These are phyloP conservation scores for Salix purpurea DNA, from an alignment of 345 rosid species.

Conservation along the genomic window DNA sequence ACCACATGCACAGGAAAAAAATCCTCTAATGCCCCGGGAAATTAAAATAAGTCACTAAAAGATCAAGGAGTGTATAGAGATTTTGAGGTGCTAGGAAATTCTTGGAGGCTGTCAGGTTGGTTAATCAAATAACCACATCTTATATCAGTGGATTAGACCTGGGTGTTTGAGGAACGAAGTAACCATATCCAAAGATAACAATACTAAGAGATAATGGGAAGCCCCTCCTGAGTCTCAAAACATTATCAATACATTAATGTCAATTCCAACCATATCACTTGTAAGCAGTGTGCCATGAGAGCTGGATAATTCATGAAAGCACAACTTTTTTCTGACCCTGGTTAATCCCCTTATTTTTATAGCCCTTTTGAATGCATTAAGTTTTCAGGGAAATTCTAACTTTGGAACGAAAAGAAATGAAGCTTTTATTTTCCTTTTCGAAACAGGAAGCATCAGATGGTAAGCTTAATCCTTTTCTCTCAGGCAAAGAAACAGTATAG, in stretches of 20 bases:
- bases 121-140: too few species aligned
- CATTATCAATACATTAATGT: background rate
- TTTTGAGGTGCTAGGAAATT: background rate
- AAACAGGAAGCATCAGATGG: background rate
- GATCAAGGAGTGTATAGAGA: background rate
- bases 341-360: background rate
- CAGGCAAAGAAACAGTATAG: conserved; percentile 3
- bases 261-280: background rate
- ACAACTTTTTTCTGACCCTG: background rate
- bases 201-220: background rate
- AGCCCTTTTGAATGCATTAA: background rate
- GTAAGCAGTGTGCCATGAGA: background rate
- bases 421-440: background rate
- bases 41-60: background rate
- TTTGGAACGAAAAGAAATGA: background rate
- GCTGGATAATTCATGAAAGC: background rate
- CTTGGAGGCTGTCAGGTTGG: background rate
- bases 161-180: background rate
- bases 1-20: background rate
- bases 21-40: background rate
- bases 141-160: background rate
- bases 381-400: background rate
- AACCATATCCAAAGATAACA: background rate
- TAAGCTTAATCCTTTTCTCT: background rate
- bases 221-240: background rate